phyloP scores from a whole-genome alignment of 148 eudicot species.

The Amaranthus cruentus region DNA sequence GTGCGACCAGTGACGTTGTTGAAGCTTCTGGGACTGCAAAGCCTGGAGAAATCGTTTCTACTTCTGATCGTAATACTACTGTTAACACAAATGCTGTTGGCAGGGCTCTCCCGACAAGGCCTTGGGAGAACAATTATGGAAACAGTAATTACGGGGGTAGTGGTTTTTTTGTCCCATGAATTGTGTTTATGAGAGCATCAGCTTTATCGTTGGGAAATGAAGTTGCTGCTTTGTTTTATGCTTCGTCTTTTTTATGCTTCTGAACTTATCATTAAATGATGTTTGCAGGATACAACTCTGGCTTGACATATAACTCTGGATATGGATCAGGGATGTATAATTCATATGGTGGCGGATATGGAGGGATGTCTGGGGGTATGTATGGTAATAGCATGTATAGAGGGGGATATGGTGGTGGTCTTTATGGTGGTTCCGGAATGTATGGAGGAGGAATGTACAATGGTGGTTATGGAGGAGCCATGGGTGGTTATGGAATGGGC shows the following conservation, averaged over 20 bases:
- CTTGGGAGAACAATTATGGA: conserved; percentile 72
- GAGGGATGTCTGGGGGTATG: conserved; percentile 60
- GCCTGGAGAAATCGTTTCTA: conserved; percentile 89
- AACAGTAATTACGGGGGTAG: conserved; percentile 63
- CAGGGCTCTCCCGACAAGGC: conserved; percentile 86
- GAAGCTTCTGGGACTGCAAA: conserved; percentile 94
- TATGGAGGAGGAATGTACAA: conserved; percentile 33
- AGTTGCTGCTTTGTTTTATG: conserved; percentile 9
- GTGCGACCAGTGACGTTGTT: conserved; percentile 87
- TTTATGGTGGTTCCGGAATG: conserved; percentile 70
- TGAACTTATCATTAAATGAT: conserved; percentile 5
- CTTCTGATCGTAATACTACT: conserved; percentile 41
- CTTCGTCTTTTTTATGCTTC: neutral
- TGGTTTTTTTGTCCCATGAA: conserved; percentile 9
- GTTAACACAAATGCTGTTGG: conserved; percentile 58
- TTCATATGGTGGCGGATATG: conserved; percentile 64
- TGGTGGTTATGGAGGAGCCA: conserved; percentile 21
- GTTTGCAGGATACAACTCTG: conserved; percentile 64
- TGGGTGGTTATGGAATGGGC: conserved; percentile 23
- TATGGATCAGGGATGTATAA: conserved; percentile 65
- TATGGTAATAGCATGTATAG: conserved; percentile 62
- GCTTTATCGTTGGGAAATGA: neutral
- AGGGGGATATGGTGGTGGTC: conserved; percentile 56
- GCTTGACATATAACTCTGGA: conserved; percentile 52
- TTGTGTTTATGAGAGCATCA: neutral